Base-by-base conservation (phyloP, 2,329 filamentous ascomycete species). In the Aspergillus proliferans region DNA sequence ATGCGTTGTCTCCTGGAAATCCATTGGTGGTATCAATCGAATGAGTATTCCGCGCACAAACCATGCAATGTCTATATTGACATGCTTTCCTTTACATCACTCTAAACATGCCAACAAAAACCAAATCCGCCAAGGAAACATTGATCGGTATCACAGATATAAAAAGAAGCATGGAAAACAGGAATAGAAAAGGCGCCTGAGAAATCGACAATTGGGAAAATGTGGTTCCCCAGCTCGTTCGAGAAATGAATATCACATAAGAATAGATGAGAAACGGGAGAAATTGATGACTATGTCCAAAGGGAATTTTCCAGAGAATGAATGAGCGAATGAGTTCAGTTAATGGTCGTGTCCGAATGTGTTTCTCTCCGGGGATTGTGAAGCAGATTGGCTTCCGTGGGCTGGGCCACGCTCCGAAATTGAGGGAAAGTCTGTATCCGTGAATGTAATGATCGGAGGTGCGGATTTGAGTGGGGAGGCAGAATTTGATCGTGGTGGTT, bases 391-490 rank as follows among this genome's bases (percentile, higher is more conserved):
- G 6, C 61, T 65, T 4, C 63, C 67, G 1, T 67, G 65, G 41
- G 62, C 66, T 10, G 56, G 51, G 15, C 55, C 55, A 21, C 53
- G 55, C 30, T 52, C 53, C 12, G 57, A 21, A 30, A 52, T 57
- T 14, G 48, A n/a, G 14, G 57, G 48, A 39, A 64, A 52, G 41
- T 58, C 60, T 14, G 56, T 46, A 38, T 66, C 64, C 10, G 58
- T 55, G 46, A 63, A 61, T 4, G 60, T 52, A 18, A 66, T 55
- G 6, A 61, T 58, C 4, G 65, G 61, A 39, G 64, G 61, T n/a
- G 64, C 64, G 9, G 65, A 66, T 34, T 57, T 62, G 24, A 67
- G 48, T 2, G 64, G 64, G 6, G 62, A 60, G 3, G 46, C 52
- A 22, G 58, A 47, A 6, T 28, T 38, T 22, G 55, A 45, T 10